Evolutionary conservation across 192 early-diverging fungal species (phyloP).

Genomic region (Coemansia sp.): DNA sequence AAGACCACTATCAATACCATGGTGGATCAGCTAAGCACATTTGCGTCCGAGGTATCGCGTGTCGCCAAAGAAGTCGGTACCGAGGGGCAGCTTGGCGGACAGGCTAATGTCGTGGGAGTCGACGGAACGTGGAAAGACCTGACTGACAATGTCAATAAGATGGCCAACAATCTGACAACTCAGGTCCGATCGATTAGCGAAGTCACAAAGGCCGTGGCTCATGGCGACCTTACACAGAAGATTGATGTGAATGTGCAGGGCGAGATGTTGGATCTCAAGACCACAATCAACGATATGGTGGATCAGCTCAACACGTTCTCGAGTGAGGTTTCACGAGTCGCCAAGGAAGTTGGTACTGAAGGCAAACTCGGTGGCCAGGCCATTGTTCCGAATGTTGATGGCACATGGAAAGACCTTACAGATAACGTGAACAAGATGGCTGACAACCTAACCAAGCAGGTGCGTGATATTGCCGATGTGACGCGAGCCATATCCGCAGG

Average conservation of each 20-base stretch:
- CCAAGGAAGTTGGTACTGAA: constrained; percentile 66
- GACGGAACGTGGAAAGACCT: constrained; percentile 72
- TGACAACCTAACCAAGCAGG: constrained; percentile 65
- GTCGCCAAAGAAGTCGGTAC: constrained; percentile 71
- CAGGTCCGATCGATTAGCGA: constrained; percentile 69
- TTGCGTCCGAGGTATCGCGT: constrained; percentile 70
- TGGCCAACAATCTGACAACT: constrained; percentile 66
- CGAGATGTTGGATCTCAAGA: constrained; percentile 68
- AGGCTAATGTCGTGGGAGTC: constrained; percentile 63
- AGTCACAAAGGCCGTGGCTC: constrained; percentile 69
- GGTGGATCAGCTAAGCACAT: constrained; percentile 66
- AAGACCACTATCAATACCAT: constrained; percentile 65
- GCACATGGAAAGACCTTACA: constrained; percentile 67
- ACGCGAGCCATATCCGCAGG: constrained; percentile 67
- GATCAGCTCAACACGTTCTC: constrained; percentile 57
- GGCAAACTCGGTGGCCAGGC: constrained; percentile 69
- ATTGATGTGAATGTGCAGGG: constrained; percentile 59
- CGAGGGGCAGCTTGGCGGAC: constrained; percentile 68
- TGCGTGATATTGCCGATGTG: constrained; percentile 66
- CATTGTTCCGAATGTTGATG: constrained; percentile 58
- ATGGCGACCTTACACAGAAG: constrained; percentile 63
- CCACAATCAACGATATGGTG: constrained; percentile 67
- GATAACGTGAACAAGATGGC: constrained; percentile 75
- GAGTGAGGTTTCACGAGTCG: constrained; percentile 59
- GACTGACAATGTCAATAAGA: constrained; percentile 73